Evolutionary conservation across 2,329 filamentous ascomycete species (phyloP).

Genomic region (Arachnomyces sp.): DNA sequence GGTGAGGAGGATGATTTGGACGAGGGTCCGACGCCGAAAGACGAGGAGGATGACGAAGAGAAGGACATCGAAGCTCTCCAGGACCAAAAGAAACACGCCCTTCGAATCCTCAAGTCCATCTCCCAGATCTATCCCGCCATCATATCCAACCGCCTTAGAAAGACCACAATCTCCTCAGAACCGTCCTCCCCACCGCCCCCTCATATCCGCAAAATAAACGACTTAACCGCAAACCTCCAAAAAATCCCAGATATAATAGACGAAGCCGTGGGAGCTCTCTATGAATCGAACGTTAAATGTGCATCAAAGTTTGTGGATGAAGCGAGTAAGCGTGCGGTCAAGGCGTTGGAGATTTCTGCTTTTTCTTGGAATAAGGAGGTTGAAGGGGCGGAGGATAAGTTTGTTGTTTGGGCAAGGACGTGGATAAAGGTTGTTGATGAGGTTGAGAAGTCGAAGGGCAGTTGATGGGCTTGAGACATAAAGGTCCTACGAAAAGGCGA

Average conservation of each 20-base stretch:
- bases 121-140: conserved; percentile 38
- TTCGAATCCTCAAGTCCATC: conserved; percentile 36
- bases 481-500: too few relatives aligned
- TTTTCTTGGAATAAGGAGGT: conserved; percentile 63
- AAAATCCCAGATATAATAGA: conserved; percentile 35
- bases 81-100: conserved; percentile 32
- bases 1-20: conserved; percentile 13
- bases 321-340: conserved; percentile 43
- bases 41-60: conserved; percentile 17
- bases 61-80: conserved; percentile 27
- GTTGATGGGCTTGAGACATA: too few relatives aligned
- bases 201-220: conserved; percentile 26
- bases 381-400: conserved; percentile 62
- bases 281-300: conserved; percentile 31
- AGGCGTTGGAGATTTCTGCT: conserved; percentile 61
- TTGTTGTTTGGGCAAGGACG: conserved; percentile 64
- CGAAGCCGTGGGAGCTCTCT: conserved; percentile 39
- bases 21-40: conserved; percentile 12
- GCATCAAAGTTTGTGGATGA: conserved; percentile 25
- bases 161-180: conserved; percentile 12
- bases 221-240: conserved; percentile 25
- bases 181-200: conserved; percentile 3
- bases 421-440: conserved; percentile 42
- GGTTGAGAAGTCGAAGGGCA: conserved; percentile 23
- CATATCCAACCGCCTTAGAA: conserved; percentile 33